Conservation (phyloP, 306 rosid species). For the Trichosanthes cucumerina region DNA sequence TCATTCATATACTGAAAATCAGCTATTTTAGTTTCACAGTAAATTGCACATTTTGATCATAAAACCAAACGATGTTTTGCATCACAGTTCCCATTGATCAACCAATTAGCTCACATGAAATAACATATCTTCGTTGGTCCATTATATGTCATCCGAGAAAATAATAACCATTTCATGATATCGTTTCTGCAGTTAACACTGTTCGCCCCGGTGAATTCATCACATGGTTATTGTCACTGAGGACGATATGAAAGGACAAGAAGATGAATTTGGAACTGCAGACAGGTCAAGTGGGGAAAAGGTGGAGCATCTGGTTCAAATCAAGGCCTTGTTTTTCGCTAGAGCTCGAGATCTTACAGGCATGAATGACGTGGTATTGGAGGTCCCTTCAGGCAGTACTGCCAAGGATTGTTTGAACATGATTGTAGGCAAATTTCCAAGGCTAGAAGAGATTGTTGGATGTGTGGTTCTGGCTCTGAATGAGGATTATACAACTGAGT, state of each 20-base stretch:
- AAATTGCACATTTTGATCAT: background rate
- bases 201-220: background rate
- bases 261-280: conserved; percentile 5
- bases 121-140: background rate
- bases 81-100: background rate
- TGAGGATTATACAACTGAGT: conserved; percentile 58
- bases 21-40: background rate
- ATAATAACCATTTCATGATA: background rate
- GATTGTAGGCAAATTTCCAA: conserved; percentile 50
- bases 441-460: conserved; percentile 56
- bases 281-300: conserved; percentile 10
- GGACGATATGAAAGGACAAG: background rate
- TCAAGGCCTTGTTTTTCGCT: conserved; percentile 73
- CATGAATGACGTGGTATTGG: conserved; percentile 45
- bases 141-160: background rate
- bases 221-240: background rate
- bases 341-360: conserved; percentile 82
- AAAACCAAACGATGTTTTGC: background rate
- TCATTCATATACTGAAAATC: background rate
- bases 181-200: background rate
- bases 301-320: conserved; percentile 25
- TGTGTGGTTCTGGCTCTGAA: conserved; percentile 80
- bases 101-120: background rate
- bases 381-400: conserved; percentile 66
- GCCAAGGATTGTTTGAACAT: conserved; percentile 54